These are phyloP conservation scores for Diaporthe sp. DNA, from an alignment of 2,329 filamentous ascomycete genomes.

Conservation along the genomic window DNA sequence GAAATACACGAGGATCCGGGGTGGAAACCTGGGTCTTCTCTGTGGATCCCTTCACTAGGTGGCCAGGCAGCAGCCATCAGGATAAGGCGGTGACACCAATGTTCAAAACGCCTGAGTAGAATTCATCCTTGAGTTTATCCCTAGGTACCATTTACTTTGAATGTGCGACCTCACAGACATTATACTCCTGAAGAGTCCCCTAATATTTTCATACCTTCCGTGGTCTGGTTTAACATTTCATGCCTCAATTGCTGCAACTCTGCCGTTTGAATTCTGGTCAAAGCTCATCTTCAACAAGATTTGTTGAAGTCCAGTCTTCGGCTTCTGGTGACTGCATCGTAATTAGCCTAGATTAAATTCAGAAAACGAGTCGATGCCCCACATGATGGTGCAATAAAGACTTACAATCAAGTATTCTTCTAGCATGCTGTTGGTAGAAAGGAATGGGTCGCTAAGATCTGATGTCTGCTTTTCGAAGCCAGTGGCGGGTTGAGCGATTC, in stretches of 20 bases:
- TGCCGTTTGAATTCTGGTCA: not conserved
- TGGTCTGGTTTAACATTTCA: not conserved
- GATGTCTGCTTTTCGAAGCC: not conserved
- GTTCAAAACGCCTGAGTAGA: not conserved
- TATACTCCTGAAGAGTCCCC: not conserved
- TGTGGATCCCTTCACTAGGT: too few species aligned
- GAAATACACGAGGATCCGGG: too few species aligned
- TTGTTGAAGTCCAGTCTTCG: not conserved
- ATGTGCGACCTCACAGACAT: not conserved
- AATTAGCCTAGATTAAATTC: not conserved
- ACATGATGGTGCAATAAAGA: not conserved
- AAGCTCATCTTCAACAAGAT: not conserved
- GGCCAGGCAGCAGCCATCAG: not conserved
- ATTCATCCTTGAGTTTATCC: not conserved
- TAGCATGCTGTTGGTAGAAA: not conserved
- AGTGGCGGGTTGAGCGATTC: not conserved
- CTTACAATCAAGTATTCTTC: not conserved
- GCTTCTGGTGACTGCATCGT: not conserved
- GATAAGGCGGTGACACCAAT: not conserved
- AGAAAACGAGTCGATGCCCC: too few species aligned
- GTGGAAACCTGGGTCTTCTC: too few species aligned
- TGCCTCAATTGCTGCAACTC: not conserved
- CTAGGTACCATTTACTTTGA: not conserved
- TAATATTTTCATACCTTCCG: not conserved
- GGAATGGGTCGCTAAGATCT: not conserved